Base-by-base conservation (phyloP, 148 eudicot genomes). In the Bassia scoparia region DNA sequence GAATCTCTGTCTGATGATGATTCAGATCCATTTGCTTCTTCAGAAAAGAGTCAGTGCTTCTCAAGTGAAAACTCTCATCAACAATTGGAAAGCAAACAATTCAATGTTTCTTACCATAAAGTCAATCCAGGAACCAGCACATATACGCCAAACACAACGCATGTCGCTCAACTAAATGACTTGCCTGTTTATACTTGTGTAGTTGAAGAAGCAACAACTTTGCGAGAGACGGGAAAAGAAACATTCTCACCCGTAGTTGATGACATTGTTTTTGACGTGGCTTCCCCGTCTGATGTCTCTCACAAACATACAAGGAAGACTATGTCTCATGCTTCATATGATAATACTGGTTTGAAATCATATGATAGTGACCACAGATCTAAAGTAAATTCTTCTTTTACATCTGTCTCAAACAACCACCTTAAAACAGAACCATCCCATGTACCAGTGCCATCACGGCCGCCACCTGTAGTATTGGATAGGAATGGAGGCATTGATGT, bases 1-100 rank as follows among this genome's bases (percentile, higher is more conserved):
- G 99, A 82, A 61, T 88, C 90, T 70, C 74, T 86, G 26, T 94
- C 97, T 21, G 96, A 86, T 62, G 96, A 86, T 62, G 97, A 85
- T 78, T 88, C 96, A 33, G 92, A 89, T 68, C 91, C 91, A 59
- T 85, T 84, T 74, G 91, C 90, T 73, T 85, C 72, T 78, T 84
- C 90, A 18, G 93, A 88, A 48, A 86, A 83, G 72, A 86, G 81
- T 63, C 84, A 68, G 66, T 83, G 86, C 71, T 82, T 84, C 69
- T 74, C 84, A 54, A 85, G 76, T 77, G 87, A 70, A 68, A 89
- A 78, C 67, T 60, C 62, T 62, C 77, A 81, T 68, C 81, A 86
- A 31, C 67, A 88, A 66, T 61, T 59, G 52, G 83, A 84, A 48
- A 81, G 54, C 83, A 83, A 81, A 54, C 83, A 81, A 72, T 87